Evolutionary conservation across 1,139 yeast genomes (phyloP).

Genomic region (Yamadazyma dendronema): DNA sequence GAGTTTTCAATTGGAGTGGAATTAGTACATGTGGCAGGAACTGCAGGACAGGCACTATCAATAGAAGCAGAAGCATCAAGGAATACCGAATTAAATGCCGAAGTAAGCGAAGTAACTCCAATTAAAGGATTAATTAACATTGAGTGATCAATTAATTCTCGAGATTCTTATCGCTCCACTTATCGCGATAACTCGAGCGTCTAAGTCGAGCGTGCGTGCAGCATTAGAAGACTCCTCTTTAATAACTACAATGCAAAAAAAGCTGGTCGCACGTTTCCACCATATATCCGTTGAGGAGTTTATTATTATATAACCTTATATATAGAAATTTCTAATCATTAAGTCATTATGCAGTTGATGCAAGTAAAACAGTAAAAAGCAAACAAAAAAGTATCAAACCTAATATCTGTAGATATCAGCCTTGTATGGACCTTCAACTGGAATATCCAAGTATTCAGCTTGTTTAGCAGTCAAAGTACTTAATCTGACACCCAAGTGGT

Average conservation of each 20-base stretch:
- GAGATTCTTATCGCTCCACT: no score
- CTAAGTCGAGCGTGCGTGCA: no score
- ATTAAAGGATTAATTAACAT: conserved; percentile 1
- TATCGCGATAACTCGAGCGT: no score
- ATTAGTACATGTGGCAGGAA: conserved; percentile 62
- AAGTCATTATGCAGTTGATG: conserved; percentile 49
- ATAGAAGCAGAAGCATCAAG: neutral
- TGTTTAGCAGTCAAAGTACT: conserved; percentile 76
- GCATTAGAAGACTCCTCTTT: no score
- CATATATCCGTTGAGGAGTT: conserved; percentile 56
- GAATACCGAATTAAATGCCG: neutral
- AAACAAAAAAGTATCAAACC: conserved; percentile 8
- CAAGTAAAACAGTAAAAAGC: conserved; percentile 27
- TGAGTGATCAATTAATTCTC: no score
- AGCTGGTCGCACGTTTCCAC: no score
- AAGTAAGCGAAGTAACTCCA: conserved; percentile 2
- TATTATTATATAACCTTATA: conserved; percentile 20
- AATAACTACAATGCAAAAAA: no score
- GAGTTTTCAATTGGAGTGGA: conserved; percentile 40
- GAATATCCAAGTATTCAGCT: conserved; percentile 94
- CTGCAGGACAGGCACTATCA: conserved; percentile 2
- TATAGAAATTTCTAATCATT: conserved; percentile 14
- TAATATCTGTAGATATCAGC: conserved; percentile 98
- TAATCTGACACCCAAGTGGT: conserved; percentile 90
- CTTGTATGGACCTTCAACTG: conserved; percentile 96